Base-by-base conservation (phyloP, 2,329 filamentous ascomycete genomes). In the Ceratocystis ficicola region DNA sequence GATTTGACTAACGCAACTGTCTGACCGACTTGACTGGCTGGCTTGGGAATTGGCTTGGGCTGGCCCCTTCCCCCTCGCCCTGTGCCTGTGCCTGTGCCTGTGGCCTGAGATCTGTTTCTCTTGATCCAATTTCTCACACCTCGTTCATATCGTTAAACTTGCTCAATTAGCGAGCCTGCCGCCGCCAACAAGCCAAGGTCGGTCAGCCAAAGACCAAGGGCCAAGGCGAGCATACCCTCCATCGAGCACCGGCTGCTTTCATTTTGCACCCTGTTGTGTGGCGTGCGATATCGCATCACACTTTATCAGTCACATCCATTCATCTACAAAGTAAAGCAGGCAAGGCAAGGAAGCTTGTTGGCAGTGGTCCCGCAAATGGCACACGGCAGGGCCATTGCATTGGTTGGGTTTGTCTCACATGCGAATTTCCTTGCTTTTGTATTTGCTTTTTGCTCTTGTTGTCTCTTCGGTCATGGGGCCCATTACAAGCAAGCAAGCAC, bases 301-400 rank as follows among this genome's bases (percentile, higher is more conserved):
- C 5, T 50, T 59, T 28, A 36, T 36, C 55, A 12, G 15, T 59
- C 55, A 59, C 55, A 32, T 59, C 55, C 55, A 59, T 28, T n/a
- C 20, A 52, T 25, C 48, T 22, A 52, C 48, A 52, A 4, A 10
- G 48, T 25, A 52, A 20, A 25, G 20, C 20, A 25, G 48, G 7
- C 48, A 52, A 25, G 12, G 48, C 48, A 10, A 12, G 36, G 36
- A 41, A 41, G 36, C 36, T 3, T 41, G 36, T 41, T 41, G 36
- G 36, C 15, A 41, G 36, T 41, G 36, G 36, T 1, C 36, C 36
- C 36, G 36, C 36, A 41, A 41, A 41, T 41, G 10, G 36, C 36
- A 41, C 36, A 41, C 36, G 36, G 3, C 10, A 41, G 36, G 36
- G 36, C 36, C 10, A 41, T 41, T 41, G 36, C 36, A 41, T 25